Percentiles rank a stretch among this genome's conserved stretches.
Conservation (phyloP, 2,329 filamentous ascomycete species). For the Sporothrix mexicana region DNA sequence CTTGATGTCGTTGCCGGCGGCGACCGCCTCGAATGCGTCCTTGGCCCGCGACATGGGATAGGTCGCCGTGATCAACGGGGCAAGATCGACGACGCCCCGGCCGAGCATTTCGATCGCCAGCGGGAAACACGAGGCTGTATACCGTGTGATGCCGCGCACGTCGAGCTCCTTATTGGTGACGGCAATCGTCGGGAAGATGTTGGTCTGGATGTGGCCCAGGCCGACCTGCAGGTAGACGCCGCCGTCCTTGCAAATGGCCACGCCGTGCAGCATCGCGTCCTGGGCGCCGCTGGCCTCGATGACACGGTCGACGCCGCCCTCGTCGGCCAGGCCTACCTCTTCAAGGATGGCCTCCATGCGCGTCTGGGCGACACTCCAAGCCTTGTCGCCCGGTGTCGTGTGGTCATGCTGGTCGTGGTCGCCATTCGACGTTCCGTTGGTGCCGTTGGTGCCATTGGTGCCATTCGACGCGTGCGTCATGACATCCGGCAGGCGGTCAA, state of each 20-base stretch:
- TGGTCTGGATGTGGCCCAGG: conserved; percentile 80
- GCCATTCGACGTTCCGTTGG: background rate
- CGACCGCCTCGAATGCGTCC: conserved; percentile 83
- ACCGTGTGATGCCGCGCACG: conserved; percentile 80
- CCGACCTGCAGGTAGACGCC: conserved; percentile 86
- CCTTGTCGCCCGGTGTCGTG: conserved; percentile 27
- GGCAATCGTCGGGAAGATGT: conserved; percentile 89
- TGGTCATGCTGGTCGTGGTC: background rate
- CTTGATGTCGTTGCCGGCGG: conserved; percentile 78
- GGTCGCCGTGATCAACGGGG: conserved; percentile 78
- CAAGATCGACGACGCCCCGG: conserved; percentile 75
- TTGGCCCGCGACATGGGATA: conserved; percentile 84
- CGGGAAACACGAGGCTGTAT: conserved; percentile 84
- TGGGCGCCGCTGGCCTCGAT: conserved; percentile 82
- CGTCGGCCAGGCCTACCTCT: conserved; percentile 61
- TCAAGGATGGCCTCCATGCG: conserved; percentile 59
- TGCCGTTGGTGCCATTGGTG: background rate
- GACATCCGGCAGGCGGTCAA: conserved; percentile 68
- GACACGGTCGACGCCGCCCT: conserved; percentile 72
- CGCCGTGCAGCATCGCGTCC: conserved; percentile 74
- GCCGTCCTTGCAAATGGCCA: conserved; percentile 72
- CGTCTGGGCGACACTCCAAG: conserved; percentile 19
- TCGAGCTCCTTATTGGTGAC: conserved; percentile 89
- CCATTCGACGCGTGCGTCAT: conserved; percentile 40
- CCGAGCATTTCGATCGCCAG: conserved; percentile 78